phyloP scores from a whole-genome alignment of 352 stramenopile genomes.

The Pythium biforme region DNA sequence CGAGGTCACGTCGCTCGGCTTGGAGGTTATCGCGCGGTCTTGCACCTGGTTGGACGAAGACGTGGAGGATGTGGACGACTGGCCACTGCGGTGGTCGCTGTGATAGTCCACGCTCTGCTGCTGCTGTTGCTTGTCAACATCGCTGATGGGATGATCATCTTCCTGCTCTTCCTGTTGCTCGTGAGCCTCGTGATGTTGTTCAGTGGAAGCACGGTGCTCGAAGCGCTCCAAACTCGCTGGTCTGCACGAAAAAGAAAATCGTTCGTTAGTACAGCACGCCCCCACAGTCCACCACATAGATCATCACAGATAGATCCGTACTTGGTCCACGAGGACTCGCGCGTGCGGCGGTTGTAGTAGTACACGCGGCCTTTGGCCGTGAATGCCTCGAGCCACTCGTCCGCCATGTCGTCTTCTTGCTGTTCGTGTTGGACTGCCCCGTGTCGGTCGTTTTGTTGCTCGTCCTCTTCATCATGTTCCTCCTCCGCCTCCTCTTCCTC shows the following conservation, averaged over 20 bases:
- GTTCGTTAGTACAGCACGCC: not conserved
- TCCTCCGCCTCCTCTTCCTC: constrained; percentile 16
- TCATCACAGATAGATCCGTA: too few relatives aligned
- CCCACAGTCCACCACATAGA: not conserved
- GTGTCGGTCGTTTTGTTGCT: constrained; percentile 4
- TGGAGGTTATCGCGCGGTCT: not conserved
- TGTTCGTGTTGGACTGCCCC: constrained; percentile 18
- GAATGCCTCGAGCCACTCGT: constrained; percentile 82
- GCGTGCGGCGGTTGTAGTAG: constrained; percentile 86
- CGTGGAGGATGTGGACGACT: constrained; percentile 22
- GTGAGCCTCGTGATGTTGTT: not conserved
- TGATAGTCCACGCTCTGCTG: not conserved
- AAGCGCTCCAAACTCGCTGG: constrained; percentile 1
- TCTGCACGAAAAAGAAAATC: not conserved
- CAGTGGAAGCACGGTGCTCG: not conserved
- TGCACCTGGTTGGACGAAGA: constrained; percentile 11
- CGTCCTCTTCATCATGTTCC: constrained; percentile 14
- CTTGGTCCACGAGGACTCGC: constrained; percentile 86
- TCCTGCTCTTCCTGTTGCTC: not conserved
- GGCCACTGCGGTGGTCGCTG: constrained; percentile 1
- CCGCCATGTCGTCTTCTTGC: constrained; percentile 4
- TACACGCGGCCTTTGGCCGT: constrained; percentile 85
- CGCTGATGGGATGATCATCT: not conserved
- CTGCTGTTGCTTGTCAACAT: not conserved
- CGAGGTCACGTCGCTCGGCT: not conserved